These are phyloP conservation scores for Lablab purpureus DNA, from an alignment of 306 rosid genomes.

Conservation along the genomic window DNA sequence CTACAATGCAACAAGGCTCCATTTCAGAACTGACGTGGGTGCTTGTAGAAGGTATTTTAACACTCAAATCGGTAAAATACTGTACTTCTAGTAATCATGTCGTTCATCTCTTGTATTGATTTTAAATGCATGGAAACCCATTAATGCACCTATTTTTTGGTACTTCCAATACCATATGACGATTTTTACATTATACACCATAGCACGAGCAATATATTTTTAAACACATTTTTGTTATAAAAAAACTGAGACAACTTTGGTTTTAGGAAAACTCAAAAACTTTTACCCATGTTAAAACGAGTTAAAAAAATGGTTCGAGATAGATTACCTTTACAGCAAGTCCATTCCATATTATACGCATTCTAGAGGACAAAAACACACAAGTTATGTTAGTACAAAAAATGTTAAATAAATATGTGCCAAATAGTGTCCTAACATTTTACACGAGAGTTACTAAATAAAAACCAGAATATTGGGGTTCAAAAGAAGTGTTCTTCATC, in stretches of 20 bases:
- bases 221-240: background rate
- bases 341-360: background rate
- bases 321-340: background rate
- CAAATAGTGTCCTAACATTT: background rate
- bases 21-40: background rate
- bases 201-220: background rate
- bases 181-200: background rate
- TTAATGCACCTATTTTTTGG: background rate
- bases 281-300: background rate
- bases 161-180: background rate
- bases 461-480: conserved; percentile 1
- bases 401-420: background rate
- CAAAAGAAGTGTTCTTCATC: conserved; percentile 5
- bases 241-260: background rate
- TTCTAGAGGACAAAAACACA: background rate
- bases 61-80: background rate
- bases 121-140: background rate
- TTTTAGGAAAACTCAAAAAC: background rate
- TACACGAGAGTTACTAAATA: background rate
- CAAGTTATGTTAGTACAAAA: background rate
- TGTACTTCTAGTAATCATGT: background rate
- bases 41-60: background rate
- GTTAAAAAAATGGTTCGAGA: background rate
- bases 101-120: background rate
- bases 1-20: background rate